Evolutionary conservation across 1,284 basidiomycete genomes (phyloP), one percentile per base, ranked within the genome.

Genomic region (Boletus smithii): DNA sequence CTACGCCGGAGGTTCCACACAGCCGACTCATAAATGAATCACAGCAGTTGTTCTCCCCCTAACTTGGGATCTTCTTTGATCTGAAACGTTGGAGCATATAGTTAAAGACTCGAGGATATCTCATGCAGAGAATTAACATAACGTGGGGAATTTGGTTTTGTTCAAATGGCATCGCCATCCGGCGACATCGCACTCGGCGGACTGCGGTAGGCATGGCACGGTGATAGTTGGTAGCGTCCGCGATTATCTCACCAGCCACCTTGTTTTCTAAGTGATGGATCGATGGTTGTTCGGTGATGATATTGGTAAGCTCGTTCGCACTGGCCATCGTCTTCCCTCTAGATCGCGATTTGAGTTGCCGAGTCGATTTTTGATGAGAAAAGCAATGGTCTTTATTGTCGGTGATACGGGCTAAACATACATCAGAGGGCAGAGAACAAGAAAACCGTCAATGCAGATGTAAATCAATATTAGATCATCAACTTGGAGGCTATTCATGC

Each of bases 381-480:
- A 31, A 10, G 3, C 3, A n/a, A 35, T 14, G 14, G 2, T 38
- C 16, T 13, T 22, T 18, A 16, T 34, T 27, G 18, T 20, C 10
- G 17, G 20, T 14, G 22, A 13, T 29, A 13, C 8, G 6, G 14
- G 10, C 32, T 10, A 16, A 44, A 16, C 22, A 29, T 36, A 4
- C n/a, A 30, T n/a, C 26, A 32, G 36, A n/a, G 22, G 14, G 29
- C 36, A 37, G 22, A 24, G 24, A 20, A 40, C 29, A 43, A 30
- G 13, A n/a, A n/a, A n/a, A n/a, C n/a, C n/a, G 13, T 36, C 22
- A 32, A 20, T 10, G 9, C 24, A 16, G n/a, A 11, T 4, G 35
- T 10, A 10, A 42, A 35, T 39, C 34, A 35, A 22, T 10, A 39
- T 50, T 23, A 18, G 37, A 48, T 50, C 41, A 53, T 56, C 46